Base-by-base conservation (phyloP, 2,329 filamentous ascomycete species). In the Microdochium bolleyi region DNA sequence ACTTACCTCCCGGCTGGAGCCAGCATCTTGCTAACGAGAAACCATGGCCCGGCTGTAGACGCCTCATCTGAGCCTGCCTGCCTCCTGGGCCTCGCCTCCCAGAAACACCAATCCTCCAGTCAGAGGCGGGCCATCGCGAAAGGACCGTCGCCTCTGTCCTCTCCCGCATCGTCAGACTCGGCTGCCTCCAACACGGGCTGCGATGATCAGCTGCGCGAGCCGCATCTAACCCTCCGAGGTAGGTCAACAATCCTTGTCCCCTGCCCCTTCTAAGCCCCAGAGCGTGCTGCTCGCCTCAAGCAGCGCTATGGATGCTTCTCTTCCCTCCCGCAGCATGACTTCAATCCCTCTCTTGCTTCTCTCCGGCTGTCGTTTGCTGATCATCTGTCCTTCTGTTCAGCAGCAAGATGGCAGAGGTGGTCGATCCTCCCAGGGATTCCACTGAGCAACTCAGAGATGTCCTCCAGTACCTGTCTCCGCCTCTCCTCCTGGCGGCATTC, bases 401-500 rank as follows among this genome's bases (percentile, higher is more conserved):
- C 61, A 58, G 53, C 60, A 63, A 61, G 54, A 66, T 66, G 63
- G 60, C 61, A 53, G 60, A 61, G 57, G 58, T 59, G 55, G 59
- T 46, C 19, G 21, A 46, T 46, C 41, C 41, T 46, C 41, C 41
- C 3, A 46, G 41, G 19, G 19, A 46, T 46, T 46, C n/a, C 41
- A 46, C 69, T 59, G 74, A 78, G 63, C 62, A 63, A 52, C 65
- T 78, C 48, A 70, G 78, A 57, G 68, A 68, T 53, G 61, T 68
- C 44, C 73, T 75, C 9, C 74, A 82, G 64, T 74, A 79, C 53
- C 62, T 76, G 50, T 82, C 81, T 59, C 73, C 78, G 14, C 67
- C 74, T 52, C 60, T 78, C n/a, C 72, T 83, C 48, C 73, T 83
- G 14, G 51, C 75, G 34, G 67, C 75, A 21, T 80, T 83, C 60